Evolutionary conservation across 768 basidiomycete genomes (phyloP), one percentile per base, ranked within the genome.

Genomic region (Cubamyces lactineus): DNA sequence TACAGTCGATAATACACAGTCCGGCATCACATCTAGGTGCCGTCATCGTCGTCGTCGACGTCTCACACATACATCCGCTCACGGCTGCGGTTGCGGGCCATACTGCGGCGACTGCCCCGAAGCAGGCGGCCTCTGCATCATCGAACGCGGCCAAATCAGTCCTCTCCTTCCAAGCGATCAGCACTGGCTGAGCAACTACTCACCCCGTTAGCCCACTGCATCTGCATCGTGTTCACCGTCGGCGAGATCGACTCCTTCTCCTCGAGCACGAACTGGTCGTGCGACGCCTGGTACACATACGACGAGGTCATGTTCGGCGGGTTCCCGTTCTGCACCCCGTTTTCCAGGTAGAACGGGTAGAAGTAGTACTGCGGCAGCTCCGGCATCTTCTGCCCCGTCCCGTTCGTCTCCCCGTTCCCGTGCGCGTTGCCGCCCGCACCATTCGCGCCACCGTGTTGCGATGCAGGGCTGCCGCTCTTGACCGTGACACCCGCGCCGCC

Each of bases 291-390:
- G 63, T 79, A 85, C 53, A 81, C 84, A 69, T 82, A 83, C 47
- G 34, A 34, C 34, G 82, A 77, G 8, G 81, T 80, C 52, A 80
- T 77, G 30, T 34, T 11, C 53, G 39, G 47, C 28, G 28, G 17
- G 21, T 12, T 41, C 9, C 58, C 57, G 28, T 70, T 40, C 55
- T 68, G 59, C 47, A 67, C 54, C 60, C 68, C 64, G 62, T 59
- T 75, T 65, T 91, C 89, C 0, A 89, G 86, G 68, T 81, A 91
- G 77, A 91, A 90, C 0, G 91, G 91, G 68, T 89, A 93, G 75
- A 93, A 92, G 46, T 91, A 73, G 30, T 80, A 82, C 6, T 82
- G 76, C 1, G 90, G 89, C 46, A 92, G 79, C 19, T 92, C 89
- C 1, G 84, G 86, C 39, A 92, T 81, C 54, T 71, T 70, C 62